phyloP scores from a whole-genome alignment of 441 rosid species.

The Adansonia rubrostipa region DNA sequence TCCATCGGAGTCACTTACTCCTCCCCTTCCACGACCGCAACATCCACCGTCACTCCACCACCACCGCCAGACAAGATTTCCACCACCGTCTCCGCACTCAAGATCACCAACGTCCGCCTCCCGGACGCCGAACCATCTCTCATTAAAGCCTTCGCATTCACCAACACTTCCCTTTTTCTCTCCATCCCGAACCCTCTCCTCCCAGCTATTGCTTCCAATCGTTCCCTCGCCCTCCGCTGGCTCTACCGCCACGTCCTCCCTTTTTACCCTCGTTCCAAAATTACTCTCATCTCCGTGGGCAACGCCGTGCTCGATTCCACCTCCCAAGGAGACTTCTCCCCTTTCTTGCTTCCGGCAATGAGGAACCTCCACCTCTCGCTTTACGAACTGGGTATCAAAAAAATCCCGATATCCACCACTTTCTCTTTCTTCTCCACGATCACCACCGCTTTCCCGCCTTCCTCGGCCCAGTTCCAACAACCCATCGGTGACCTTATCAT shows the following conservation, averaged over 20 bases:
- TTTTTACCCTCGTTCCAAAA: constrained; percentile 72
- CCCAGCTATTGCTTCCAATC: constrained; percentile 67
- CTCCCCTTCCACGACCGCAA: constrained; percentile 16
- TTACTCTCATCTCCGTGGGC: constrained; percentile 77
- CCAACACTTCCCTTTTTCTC: constrained; percentile 75
- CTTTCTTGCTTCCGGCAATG: constrained; percentile 68
- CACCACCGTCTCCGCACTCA: constrained; percentile 44
- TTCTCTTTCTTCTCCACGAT: constrained; percentile 74
- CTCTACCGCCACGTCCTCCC: constrained; percentile 72
- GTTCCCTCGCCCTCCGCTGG: constrained; percentile 69
- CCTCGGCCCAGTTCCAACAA: constrained; percentile 68
- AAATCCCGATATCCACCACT: constrained; percentile 70
- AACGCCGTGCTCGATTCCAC: constrained; percentile 53
- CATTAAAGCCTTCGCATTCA: constrained; percentile 69
- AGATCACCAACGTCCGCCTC: constrained; percentile 59
- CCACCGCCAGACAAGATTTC: constrained; percentile 47
- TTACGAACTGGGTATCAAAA: constrained; percentile 56
- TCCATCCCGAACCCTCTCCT: constrained; percentile 72
- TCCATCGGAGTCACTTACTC: constrained; percentile 64
- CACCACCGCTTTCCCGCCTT: constrained; percentile 79
- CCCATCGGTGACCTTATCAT: constrained; percentile 59
- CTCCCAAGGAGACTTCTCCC: constrained; percentile 43
- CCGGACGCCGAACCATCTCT: constrained; percentile 59
- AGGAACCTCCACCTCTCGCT: constrained; percentile 59
- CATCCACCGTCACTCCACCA: constrained; percentile 31